Percentiles rank a stretch among this genome's conserved stretches.
These are phyloP conservation scores for Rhamnella rubrinervis DNA, from an alignment of 331 rosid species.

Conservation along the genomic window DNA sequence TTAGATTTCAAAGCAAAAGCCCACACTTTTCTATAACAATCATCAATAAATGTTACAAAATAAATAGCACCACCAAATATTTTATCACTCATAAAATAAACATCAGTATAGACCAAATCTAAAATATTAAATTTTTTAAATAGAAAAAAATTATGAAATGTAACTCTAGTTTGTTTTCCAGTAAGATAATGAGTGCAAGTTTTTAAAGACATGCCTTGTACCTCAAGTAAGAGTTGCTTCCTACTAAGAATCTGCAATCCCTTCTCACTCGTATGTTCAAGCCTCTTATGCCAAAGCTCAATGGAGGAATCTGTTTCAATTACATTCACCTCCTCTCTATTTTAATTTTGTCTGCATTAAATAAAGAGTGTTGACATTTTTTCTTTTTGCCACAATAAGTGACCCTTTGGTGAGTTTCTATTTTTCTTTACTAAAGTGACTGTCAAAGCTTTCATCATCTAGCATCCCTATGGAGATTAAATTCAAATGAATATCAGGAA, in stretches of 20 bases:
- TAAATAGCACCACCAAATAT: too few relatives aligned
- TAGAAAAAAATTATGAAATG: too few relatives aligned
- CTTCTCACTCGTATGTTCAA: slow-evolving; percentile 12
- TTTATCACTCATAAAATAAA: too few relatives aligned
- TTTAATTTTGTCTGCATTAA: neutral
- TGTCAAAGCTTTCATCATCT: neutral
- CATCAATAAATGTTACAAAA: too few relatives aligned
- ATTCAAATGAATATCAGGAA: neutral
- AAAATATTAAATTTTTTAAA: too few relatives aligned
- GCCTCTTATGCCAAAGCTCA: neutral
- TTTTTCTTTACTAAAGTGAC: neutral
- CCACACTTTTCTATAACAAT: too few relatives aligned
- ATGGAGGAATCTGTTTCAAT: too few relatives aligned
- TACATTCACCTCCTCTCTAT: neutral
- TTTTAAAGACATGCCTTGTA: neutral
- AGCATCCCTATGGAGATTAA: neutral
- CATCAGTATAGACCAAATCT: too few relatives aligned
- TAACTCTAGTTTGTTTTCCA: too few relatives aligned
- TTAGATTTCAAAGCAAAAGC: too few relatives aligned
- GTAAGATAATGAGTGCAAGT: neutral
- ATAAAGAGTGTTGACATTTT: neutral
- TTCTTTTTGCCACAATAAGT: neutral
- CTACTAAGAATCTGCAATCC: too few relatives aligned
- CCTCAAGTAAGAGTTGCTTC: too few relatives aligned
- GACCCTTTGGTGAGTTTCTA: neutral